Evolutionary conservation across 202 grass and related monocot species (phyloP).

Genomic region (Eragrostis tef): DNA sequence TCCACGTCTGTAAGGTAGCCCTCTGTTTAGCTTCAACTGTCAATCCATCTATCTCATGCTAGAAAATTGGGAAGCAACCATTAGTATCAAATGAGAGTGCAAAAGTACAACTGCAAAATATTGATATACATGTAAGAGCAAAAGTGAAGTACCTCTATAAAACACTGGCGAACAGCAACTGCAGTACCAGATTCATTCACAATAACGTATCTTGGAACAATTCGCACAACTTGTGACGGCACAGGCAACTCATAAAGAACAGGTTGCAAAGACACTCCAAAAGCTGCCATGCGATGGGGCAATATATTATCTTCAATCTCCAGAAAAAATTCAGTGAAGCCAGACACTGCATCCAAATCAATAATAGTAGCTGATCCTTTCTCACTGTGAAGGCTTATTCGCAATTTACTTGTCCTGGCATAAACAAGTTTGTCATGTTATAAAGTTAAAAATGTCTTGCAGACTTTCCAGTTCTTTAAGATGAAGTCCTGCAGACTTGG

Average conservation of each 20-base stretch:
- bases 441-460: slow-evolving; percentile 15
- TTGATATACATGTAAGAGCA: slow-evolving; percentile 48
- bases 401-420: slow-evolving; percentile 73
- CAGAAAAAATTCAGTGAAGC: slow-evolving; percentile 75
- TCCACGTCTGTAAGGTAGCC: slow-evolving; percentile 70
- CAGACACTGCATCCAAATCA: slow-evolving; percentile 75
- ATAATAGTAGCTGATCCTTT: slow-evolving; percentile 61
- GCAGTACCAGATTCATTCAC: slow-evolving; percentile 66
- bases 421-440: slow-evolving; percentile 37
- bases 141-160: slow-evolving; percentile 65
- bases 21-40: slow-evolving; percentile 67
- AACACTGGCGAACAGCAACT: slow-evolving; percentile 78
- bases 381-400: slow-evolving; percentile 57
- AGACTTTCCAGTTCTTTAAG: too few species aligned
- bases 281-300: slow-evolving; percentile 54
- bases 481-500: too few species aligned
- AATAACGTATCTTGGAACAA: slow-evolving; percentile 80
- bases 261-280: slow-evolving; percentile 70
- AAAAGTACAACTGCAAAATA: slow-evolving; percentile 5
- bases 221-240: slow-evolving; percentile 65
- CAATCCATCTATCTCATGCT: slow-evolving; percentile 68
- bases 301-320: slow-evolving; percentile 60
- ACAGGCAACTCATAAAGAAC: slow-evolving; percentile 46
- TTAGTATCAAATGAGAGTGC: slow-evolving; percentile 38
- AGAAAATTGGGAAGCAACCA: slow-evolving; percentile 49